Conservation (phyloP, 164 flowering plant species). For the Liquidambar formosana region DNA sequence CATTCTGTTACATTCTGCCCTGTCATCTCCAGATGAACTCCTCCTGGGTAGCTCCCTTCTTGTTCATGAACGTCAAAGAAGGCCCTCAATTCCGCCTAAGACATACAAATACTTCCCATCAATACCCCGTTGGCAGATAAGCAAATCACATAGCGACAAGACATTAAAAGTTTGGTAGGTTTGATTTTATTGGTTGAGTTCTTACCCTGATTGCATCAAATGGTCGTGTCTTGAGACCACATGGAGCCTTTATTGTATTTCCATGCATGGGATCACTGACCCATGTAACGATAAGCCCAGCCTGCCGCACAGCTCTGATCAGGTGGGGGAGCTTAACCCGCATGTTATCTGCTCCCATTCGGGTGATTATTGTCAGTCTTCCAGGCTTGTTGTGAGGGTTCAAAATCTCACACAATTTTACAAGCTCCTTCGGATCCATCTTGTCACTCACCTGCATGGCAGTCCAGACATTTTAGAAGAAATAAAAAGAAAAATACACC, state of each 20-base stretch:
- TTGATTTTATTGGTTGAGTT: background rate
- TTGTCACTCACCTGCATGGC: constrained; percentile 29
- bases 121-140: background rate
- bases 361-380: constrained; percentile 26
- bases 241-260: constrained; percentile 40
- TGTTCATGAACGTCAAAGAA: constrained; percentile 42
- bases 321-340: constrained; percentile 27
- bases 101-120: background rate
- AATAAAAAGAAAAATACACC: background rate
- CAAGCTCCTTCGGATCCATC: constrained; percentile 35
- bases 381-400: constrained; percentile 31
- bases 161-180: background rate
- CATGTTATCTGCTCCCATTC: constrained; percentile 51
- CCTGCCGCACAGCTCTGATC: constrained; percentile 33
- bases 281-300: constrained; percentile 45
- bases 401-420: constrained; percentile 26
- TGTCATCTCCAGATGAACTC: constrained; percentile 40
- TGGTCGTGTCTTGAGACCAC: constrained; percentile 41
- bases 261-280: constrained; percentile 48
- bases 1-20: constrained; percentile 40
- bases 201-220: constrained; percentile 43
- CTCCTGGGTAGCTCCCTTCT: constrained; percentile 46
- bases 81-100: constrained; percentile 36
- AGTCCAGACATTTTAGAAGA: background rate
- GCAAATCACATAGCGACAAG: background rate